These are phyloP conservation scores for Postia placenta DNA, from an alignment of 768 basidiomycete species.

Conservation along the genomic window DNA sequence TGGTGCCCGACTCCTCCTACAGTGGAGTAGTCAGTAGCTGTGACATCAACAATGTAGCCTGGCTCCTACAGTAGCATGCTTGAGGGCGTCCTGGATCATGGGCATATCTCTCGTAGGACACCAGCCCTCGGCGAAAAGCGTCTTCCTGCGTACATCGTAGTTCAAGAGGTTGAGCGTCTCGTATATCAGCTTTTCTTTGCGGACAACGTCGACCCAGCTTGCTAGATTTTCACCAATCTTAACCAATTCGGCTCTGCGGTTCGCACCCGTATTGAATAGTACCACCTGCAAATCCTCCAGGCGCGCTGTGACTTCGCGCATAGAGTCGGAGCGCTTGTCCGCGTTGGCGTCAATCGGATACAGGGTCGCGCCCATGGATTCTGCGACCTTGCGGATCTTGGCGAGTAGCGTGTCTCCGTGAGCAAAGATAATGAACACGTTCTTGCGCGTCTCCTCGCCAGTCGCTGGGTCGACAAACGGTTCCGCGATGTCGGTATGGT, in stretches of 20 bases:
- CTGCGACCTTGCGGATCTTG: conserved; percentile 97
- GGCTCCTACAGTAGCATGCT: conserved; percentile 67
- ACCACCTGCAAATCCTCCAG: conserved; percentile 89
- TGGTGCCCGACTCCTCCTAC: conserved; percentile 87
- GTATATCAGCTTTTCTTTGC: conserved; percentile 94
- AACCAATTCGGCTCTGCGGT: conserved; percentile 74
- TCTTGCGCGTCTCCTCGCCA: conserved; percentile 84
- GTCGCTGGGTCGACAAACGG: conserved; percentile 87
- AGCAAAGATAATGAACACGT: conserved; percentile 99
- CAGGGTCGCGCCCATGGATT: conserved; percentile 97
- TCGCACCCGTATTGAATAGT: conserved; percentile 83
- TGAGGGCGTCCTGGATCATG: conserved; percentile 77
- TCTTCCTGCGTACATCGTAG: conserved; percentile 91
- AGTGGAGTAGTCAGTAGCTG: conserved; percentile 2
- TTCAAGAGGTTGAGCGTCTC: conserved; percentile 94
- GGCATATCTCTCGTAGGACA: conserved; percentile 90
- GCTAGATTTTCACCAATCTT: conserved; percentile 80
- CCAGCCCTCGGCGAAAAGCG: conserved; percentile 96
- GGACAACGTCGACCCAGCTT: conserved; percentile 91
- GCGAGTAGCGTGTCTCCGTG: conserved; percentile 88
- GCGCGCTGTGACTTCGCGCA: conserved; percentile 81
- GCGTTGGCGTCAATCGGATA: conserved; percentile 95
- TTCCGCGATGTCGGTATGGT: conserved; percentile 90
- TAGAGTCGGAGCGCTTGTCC: conserved; percentile 85
- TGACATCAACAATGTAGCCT: neutral